phyloP scores from a whole-genome alignment of 352 stramenopile genomes.

The Pythium coloratum region DNA sequence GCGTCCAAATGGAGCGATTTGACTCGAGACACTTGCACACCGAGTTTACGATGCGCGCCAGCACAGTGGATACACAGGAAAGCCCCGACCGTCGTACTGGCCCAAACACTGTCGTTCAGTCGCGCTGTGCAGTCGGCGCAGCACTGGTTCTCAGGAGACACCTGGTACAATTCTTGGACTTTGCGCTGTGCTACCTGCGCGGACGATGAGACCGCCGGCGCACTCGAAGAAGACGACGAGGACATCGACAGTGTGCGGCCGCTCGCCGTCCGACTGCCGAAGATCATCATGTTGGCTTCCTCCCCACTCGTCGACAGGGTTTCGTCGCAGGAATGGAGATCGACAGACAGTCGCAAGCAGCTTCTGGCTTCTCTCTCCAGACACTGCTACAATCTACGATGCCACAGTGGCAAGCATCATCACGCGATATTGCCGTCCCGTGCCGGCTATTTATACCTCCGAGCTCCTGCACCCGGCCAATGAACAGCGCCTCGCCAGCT shows the following conservation, averaged over 20 bases:
- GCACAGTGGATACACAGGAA: slow-evolving; percentile 96
- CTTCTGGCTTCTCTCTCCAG: neutral
- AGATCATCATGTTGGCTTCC: slow-evolving; percentile 24
- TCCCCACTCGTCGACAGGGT: neutral
- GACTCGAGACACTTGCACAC: slow-evolving; percentile 92
- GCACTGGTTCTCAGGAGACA: slow-evolving; percentile 54
- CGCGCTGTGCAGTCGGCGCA: slow-evolving; percentile 79
- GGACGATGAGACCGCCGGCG: slow-evolving; percentile 93
- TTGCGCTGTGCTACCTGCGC: slow-evolving; percentile 87
- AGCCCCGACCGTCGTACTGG: slow-evolving; percentile 91
- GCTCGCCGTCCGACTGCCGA: slow-evolving; percentile 25
- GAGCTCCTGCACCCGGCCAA: neutral
- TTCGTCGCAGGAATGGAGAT: neutral
- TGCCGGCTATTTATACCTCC: neutral
- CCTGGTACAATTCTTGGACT: slow-evolving; percentile 64
- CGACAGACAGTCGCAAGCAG: neutral
- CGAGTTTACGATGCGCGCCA: slow-evolving; percentile 93
- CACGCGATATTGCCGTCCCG: neutral
- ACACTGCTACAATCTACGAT: neutral
- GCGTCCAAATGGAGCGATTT: slow-evolving; percentile 82
- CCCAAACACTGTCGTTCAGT: slow-evolving; percentile 91
- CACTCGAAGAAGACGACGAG: slow-evolving; percentile 83
- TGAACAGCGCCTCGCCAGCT: neutral
- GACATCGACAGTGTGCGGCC: slow-evolving; percentile 11
- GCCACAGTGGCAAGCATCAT: neutral